These are phyloP conservation scores for Ganoderma sp. DNA, from an alignment of 1,284 basidiomycete species.

Conservation along the genomic window DNA sequence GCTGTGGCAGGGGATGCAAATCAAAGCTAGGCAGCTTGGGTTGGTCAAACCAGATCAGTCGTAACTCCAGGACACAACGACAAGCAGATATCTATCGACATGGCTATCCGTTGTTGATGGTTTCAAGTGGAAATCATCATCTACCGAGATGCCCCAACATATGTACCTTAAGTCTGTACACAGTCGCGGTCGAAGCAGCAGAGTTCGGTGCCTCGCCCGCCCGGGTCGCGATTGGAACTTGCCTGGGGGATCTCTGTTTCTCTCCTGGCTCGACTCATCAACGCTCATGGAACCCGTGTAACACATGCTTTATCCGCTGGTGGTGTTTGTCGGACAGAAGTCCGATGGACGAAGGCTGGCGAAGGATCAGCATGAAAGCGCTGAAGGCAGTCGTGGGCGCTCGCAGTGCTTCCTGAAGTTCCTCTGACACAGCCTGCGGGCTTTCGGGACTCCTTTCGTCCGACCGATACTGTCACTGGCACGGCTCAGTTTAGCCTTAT, in stretches of 20 bases:
- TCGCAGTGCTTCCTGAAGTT: background rate
- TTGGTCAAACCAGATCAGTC: constrained; percentile 1
- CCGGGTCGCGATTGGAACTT: too few relatives aligned
- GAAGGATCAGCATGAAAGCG: background rate
- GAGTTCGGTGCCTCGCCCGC: too few relatives aligned
- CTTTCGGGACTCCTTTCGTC: background rate
- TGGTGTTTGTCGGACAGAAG: background rate
- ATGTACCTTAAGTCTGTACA: background rate
- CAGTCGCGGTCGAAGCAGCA: background rate
- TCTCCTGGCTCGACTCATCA: background rate
- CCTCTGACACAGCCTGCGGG: background rate
- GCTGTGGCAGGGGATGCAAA: constrained; percentile 22
- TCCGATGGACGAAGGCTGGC: background rate
- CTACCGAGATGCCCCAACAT: background rate
- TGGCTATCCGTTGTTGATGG: background rate
- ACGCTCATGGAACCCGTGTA: background rate
- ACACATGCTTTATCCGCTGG: background rate
- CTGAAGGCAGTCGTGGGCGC: background rate
- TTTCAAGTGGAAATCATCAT: background rate
- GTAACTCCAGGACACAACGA: background rate
- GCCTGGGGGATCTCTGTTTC: too few relatives aligned
- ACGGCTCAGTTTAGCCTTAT: background rate
- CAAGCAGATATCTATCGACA: background rate
- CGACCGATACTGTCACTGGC: background rate
- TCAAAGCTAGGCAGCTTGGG: constrained; percentile 25